phyloP scores from a whole-genome alignment of 257 asterid genomes.

The Fraxinus pennsylvanica region DNA sequence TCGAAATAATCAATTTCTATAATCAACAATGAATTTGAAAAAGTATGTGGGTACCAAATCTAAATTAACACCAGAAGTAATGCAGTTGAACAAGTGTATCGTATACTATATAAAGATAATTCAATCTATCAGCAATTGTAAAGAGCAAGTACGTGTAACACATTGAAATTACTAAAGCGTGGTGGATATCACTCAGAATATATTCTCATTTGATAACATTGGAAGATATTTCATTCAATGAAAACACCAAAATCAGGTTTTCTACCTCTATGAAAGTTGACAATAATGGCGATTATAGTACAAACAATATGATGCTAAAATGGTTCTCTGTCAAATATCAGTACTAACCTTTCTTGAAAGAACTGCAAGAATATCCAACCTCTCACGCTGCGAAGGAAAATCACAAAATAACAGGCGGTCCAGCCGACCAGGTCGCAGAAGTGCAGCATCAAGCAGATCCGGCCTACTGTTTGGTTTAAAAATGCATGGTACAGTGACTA shows the following conservation, averaged over 20 bases:
- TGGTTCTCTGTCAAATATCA: background rate
- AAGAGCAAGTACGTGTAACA: background rate
- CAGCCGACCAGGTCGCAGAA: conserved; percentile 92
- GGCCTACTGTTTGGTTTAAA: conserved; percentile 64
- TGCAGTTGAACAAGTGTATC: background rate
- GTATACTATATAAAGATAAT: background rate
- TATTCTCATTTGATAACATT: background rate
- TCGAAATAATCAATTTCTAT: background rate
- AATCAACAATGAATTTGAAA: background rate
- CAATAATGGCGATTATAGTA: background rate
- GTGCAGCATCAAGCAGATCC: conserved; percentile 99
- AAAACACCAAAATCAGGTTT: background rate
- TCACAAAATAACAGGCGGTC: conserved; percentile 94
- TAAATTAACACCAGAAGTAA: background rate
- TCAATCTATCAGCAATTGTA: background rate
- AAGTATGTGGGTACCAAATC: conserved; percentile 1
- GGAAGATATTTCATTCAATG: background rate
- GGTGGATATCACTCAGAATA: background rate
- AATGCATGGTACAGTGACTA: background rate
- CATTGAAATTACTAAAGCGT: background rate
- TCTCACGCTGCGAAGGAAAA: conserved; percentile 77
- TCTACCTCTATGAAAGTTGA: background rate
- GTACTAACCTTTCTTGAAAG: conserved; percentile 76
- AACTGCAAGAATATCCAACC: conserved; percentile 79
- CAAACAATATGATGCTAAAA: background rate